Evolutionary conservation across 2,329 filamentous ascomycete species (phyloP).

Genomic region (Periconia macrospinosa): DNA sequence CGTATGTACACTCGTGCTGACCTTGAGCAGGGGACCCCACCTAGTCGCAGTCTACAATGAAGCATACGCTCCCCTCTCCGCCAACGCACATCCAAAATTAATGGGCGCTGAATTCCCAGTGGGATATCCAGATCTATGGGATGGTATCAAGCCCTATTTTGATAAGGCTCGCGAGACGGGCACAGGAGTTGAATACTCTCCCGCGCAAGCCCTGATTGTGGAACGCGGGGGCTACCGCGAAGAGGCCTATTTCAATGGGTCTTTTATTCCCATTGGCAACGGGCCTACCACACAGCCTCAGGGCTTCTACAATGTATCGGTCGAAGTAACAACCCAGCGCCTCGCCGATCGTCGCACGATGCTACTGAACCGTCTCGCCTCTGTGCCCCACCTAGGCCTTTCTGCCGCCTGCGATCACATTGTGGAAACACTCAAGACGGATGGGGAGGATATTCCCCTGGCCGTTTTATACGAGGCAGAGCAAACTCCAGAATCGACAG

Average conservation of each 20-base stretch:
- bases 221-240: slow-evolving; percentile 34
- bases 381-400: slow-evolving; percentile 23
- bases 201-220: slow-evolving; percentile 23
- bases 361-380: slow-evolving; percentile 35
- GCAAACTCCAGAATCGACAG: slow-evolving; percentile 8
- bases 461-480: slow-evolving; percentile 33
- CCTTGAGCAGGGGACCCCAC: slow-evolving; percentile 23
- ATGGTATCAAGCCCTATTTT: slow-evolving; percentile 23
- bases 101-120: slow-evolving; percentile 34
- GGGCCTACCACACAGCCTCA: slow-evolving; percentile 27
- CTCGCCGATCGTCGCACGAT: slow-evolving; percentile 34
- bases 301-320: slow-evolving; percentile 36
- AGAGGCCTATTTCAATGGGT: slow-evolving; percentile 37
- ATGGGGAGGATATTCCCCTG: slow-evolving; percentile 31
- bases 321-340: slow-evolving; percentile 36
- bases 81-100: slow-evolving; percentile 29
- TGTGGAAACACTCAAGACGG: slow-evolving; percentile 30
- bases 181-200: slow-evolving; percentile 27
- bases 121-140: slow-evolving; percentile 34
- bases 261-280: slow-evolving; percentile 30
- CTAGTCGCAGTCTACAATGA: slow-evolving; percentile 40
- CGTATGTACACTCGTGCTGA: background rate
- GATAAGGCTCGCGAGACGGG: slow-evolving; percentile 25
- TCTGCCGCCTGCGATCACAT: slow-evolving; percentile 28
- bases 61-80: slow-evolving; percentile 29